Evolutionary conservation across 2,329 filamentous ascomycete species (phyloP).

Genomic region (Aspergillus bombycis): DNA sequence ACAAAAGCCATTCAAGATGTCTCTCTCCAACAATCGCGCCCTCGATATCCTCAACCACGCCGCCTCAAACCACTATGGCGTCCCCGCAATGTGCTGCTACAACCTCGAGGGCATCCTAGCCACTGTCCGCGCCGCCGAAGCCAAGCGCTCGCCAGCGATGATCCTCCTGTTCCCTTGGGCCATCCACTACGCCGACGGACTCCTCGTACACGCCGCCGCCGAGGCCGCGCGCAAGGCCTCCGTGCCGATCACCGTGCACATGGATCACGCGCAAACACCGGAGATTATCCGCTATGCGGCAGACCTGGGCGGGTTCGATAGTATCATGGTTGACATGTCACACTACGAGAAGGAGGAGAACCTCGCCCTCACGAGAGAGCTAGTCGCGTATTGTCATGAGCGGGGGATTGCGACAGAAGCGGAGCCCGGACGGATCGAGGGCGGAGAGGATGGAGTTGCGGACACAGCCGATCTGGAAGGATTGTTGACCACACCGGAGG

Average conservation of each 20-base stretch:
- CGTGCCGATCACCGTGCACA: constrained; percentile 65
- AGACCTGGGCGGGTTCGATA: constrained; percentile 66
- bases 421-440: constrained; percentile 71
- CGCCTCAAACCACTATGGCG: constrained; percentile 58
- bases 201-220: constrained; percentile 60
- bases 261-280: constrained; percentile 68
- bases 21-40: constrained; percentile 53
- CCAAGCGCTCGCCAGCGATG: constrained; percentile 68
- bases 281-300: constrained; percentile 65
- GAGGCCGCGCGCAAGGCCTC: constrained; percentile 59
- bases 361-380: constrained; percentile 63
- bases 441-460: constrained; percentile 73
- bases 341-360: constrained; percentile 74
- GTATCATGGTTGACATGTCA: constrained; percentile 78
- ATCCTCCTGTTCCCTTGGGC: constrained; percentile 77
- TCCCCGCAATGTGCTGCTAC: constrained; percentile 67
- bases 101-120: constrained; percentile 73
- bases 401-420: constrained; percentile 71
- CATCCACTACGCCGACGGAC: constrained; percentile 63
- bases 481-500: constrained; percentile 67
- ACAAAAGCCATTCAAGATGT: constrained; percentile 42
- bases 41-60: constrained; percentile 62
- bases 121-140: constrained; percentile 69
- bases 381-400: constrained; percentile 66
- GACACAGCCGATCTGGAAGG: constrained; percentile 67